These are phyloP conservation scores for Tremella mesenterica DNA, from an alignment of 768 basidiomycete genomes.

Conservation along the genomic window DNA sequence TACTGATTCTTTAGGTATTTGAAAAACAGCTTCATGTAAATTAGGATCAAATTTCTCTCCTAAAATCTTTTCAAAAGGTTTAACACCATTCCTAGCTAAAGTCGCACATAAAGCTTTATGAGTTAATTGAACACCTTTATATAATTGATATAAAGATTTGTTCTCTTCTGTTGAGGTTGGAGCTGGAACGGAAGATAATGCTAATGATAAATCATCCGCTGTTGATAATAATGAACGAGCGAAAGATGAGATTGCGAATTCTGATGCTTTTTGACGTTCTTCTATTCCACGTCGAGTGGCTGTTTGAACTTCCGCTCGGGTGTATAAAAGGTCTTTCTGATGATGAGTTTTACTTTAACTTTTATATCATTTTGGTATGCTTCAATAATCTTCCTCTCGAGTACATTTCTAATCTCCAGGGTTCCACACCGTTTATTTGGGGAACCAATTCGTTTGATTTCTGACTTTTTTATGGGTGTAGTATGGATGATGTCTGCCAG, in stretches of 20 bases:
- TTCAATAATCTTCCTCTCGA: too few species aligned
- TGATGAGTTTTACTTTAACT: too few species aligned
- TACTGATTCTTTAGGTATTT: constrained; percentile 58
- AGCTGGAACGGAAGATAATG: constrained; percentile 42
- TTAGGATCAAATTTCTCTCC: constrained; percentile 95
- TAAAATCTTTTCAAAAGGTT: constrained; percentile 70
- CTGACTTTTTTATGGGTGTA: too few species aligned
- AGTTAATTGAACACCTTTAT: constrained; percentile 83
- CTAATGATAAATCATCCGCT: constrained; percentile 58
- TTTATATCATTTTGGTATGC: too few species aligned
- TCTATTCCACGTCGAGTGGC: constrained; percentile 81
- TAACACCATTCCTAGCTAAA: constrained; percentile 83
- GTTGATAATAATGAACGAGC: constrained; percentile 51
- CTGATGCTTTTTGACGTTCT: constrained; percentile 84
- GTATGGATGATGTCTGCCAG: too few species aligned
- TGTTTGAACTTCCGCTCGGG: constrained; percentile 92
- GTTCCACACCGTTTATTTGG: too few species aligned
- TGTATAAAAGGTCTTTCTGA: constrained; percentile 79
- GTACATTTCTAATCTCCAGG: too few species aligned
- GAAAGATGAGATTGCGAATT: constrained; percentile 87
- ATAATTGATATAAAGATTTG: constrained; percentile 50
- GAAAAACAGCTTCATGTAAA: constrained; percentile 87
- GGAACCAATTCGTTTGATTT: too few species aligned
- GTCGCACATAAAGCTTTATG: constrained; percentile 81
- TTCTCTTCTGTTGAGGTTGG: constrained; percentile 36